Conservation (phyloP, 2,329 filamentous ascomycete species). For the Alternaria ventricosa region DNA sequence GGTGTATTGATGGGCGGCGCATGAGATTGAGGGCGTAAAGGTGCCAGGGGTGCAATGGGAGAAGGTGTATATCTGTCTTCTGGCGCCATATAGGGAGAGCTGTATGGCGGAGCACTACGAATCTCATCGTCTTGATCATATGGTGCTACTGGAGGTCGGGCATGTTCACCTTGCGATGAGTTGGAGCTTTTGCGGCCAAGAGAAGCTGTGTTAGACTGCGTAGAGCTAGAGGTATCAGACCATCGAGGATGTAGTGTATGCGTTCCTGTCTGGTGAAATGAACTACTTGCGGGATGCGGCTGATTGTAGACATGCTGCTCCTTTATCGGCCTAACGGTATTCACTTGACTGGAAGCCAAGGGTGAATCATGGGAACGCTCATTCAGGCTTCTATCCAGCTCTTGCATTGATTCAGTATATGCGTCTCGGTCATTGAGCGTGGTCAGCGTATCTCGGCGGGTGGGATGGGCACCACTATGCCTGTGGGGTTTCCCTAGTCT, state of each 20-base stretch:
- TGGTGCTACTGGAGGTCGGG: neutral
- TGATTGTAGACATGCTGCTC: conserved; percentile 13
- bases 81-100: conserved; percentile 6
- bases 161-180: conserved; percentile 25
- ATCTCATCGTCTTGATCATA: conserved; percentile 3
- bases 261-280: conserved; percentile 14
- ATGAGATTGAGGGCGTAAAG: conserved; percentile 12
- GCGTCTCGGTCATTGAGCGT: conserved; percentile 22
- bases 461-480: conserved; percentile 6
- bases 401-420: conserved; percentile 12
- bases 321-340: conserved; percentile 8
- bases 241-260: conserved; percentile 21
- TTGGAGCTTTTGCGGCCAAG: conserved; percentile 35
- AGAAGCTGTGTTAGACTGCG: conserved; percentile 34
- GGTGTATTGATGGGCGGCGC: neutral
- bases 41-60: conserved; percentile 22
- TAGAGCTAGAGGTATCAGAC: conserved; percentile 36
- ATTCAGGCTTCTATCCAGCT: conserved; percentile 15
- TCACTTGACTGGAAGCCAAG: conserved; percentile 20
- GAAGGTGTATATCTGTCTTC: conserved; percentile 7
- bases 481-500: conserved; percentile 3
- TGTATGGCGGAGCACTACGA: neutral
- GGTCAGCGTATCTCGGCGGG: conserved; percentile 27
- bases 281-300: conserved; percentile 11
- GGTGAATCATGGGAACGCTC: conserved; percentile 15